These are phyloP conservation scores for Fusarium secorum DNA, from an alignment of 2,329 filamentous ascomycete genomes.

Conservation along the genomic window DNA sequence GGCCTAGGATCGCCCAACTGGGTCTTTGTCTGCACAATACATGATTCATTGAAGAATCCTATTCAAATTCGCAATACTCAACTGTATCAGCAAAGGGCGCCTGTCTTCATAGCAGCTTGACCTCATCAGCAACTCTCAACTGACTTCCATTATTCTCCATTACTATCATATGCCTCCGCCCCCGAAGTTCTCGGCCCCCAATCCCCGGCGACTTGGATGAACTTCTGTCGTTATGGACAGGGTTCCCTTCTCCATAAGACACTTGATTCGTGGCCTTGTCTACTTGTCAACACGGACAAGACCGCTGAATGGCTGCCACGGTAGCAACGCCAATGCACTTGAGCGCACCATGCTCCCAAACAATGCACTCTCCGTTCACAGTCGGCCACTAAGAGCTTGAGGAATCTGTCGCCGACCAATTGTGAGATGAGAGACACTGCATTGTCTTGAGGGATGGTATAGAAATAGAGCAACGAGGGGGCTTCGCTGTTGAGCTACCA, in stretches of 20 bases:
- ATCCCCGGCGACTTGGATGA: conserved; percentile 21
- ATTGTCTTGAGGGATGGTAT: conserved; percentile 5
- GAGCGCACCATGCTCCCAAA: conserved; percentile 32
- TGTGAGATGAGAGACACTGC: conserved; percentile 4
- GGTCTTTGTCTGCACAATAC: neutral
- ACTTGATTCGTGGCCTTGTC: conserved; percentile 40
- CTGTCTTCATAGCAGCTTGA: neutral
- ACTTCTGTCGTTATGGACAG: conserved; percentile 20
- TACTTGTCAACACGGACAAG: conserved; percentile 18
- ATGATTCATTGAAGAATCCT: neutral
- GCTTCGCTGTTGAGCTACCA: conserved; percentile 17
- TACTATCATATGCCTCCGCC: conserved; percentile 1
- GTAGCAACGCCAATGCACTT: conserved; percentile 37
- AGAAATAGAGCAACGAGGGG: conserved; percentile 28
- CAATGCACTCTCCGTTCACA: conserved; percentile 16
- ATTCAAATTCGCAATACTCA: neutral
- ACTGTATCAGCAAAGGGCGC: neutral
- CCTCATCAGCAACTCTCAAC: neutral
- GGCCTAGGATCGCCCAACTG: neutral
- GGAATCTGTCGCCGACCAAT: conserved; percentile 28
- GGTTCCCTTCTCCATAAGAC: conserved; percentile 1
- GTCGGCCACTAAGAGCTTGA: conserved; percentile 28
- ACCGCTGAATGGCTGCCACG: conserved; percentile 33
- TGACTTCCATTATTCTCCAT: neutral
- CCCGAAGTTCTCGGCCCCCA: conserved; percentile 34